Percentiles rank a stretch among this genome's conserved stretches.
Evolutionary conservation across 169 alveolate genomes (phyloP).

Genomic region (Babesia caballi): DNA sequence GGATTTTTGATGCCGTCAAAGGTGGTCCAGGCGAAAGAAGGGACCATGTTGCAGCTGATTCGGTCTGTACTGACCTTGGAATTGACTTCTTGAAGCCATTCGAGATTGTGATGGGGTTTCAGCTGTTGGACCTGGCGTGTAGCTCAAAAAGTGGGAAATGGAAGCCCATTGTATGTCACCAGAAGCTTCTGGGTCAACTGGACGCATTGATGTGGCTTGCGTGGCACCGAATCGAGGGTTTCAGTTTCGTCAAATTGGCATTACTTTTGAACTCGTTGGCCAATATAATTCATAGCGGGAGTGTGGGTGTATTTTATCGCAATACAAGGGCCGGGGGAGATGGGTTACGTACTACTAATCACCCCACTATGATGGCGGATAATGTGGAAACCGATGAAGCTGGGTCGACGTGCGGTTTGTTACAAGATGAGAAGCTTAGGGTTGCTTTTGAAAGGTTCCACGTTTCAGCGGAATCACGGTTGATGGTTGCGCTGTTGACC

Average conservation of each 20-base stretch:
- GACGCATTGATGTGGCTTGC: slow-evolving; percentile 14
- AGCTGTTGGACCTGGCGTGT: slow-evolving; percentile 11
- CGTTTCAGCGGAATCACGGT: neutral
- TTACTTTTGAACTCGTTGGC: slow-evolving; percentile 26
- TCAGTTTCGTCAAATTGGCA: slow-evolving; percentile 24
- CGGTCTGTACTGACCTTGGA: neutral
- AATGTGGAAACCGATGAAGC: too few relatives aligned
- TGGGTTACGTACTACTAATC: neutral
- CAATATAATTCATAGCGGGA: neutral
- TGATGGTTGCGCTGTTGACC: neutral
- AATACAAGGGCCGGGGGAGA: neutral
- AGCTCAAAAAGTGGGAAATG: too few relatives aligned
- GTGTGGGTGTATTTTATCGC: neutral
- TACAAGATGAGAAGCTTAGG: neutral
- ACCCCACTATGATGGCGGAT: too few relatives aligned
- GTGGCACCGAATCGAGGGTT: slow-evolving; percentile 2
- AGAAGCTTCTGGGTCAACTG: neutral
- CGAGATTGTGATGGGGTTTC: slow-evolving; percentile 28
- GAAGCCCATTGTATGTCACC: neutral
- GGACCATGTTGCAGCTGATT: neutral
- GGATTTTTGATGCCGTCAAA: neutral
- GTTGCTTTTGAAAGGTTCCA: neutral
- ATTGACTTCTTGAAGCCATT: slow-evolving; percentile 21
- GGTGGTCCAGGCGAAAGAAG: neutral
- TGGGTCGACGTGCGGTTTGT: too few relatives aligned